Evolutionary conservation across 352 stramenopile genomes (phyloP).

Genomic region (Phytopythium kandeliae): DNA sequence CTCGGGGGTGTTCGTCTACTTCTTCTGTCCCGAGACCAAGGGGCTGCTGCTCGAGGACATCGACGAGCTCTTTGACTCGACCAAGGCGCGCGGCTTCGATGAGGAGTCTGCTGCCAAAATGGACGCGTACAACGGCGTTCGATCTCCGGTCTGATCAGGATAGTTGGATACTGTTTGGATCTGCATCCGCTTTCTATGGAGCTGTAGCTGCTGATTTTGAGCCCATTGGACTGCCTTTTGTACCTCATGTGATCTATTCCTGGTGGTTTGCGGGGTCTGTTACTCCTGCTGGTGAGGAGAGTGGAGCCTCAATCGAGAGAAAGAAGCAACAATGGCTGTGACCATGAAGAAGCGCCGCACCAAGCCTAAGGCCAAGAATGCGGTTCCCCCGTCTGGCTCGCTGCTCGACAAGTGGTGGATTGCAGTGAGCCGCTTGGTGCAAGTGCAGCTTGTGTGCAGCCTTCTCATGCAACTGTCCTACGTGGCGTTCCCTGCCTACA

Average conservation of each 20-base stretch:
- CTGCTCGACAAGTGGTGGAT: slow-evolving; percentile 39
- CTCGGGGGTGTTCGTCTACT: no score
- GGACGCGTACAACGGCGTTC: neutral
- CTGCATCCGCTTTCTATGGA: no score
- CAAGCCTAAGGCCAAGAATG: neutral
- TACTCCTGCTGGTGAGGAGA: no score
- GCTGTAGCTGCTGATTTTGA: no score
- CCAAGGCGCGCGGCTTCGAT: slow-evolving; percentile 6
- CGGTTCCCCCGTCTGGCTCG: neutral
- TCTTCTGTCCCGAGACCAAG: slow-evolving; percentile 42
- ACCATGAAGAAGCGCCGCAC: neutral
- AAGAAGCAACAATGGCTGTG: no score
- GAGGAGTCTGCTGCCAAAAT: neutral
- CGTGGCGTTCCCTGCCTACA: slow-evolving; percentile 76
- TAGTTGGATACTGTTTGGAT: no score
- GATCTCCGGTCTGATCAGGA: neutral
- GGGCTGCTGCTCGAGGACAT: slow-evolving; percentile 47
- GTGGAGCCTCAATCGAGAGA: no score
- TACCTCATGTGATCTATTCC: no score
- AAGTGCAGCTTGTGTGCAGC: slow-evolving; percentile 46
- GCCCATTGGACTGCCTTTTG: no score
- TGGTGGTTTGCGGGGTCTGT: no score
- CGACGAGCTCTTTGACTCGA: slow-evolving; percentile 40
- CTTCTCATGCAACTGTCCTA: slow-evolving; percentile 79
- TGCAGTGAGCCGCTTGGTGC: slow-evolving; percentile 24